Base-by-base conservation (phyloP, 2,329 filamentous ascomycete species). In the Trichophyton verrucosum region DNA sequence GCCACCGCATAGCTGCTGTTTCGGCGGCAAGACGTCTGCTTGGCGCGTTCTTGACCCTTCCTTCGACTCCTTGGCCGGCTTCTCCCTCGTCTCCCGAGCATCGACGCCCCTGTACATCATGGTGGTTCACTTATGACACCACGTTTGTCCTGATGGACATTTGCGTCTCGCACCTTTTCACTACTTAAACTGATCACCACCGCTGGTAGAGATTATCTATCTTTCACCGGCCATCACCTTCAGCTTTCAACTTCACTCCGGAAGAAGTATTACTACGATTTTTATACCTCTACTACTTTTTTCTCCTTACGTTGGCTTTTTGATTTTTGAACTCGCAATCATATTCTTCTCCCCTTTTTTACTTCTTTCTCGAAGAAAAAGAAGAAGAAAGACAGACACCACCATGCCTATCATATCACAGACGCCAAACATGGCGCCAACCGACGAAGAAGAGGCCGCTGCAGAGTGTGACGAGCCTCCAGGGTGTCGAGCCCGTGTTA, bases 401-500 rank as follows among this genome's bases (percentile, higher is more conserved):
- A 77, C 75, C 67, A 77, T 79, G 74, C 70, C 78, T 44, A 70
- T 74, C 60, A 69, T 76, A 33, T 72, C 75, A 49, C 74, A 74
- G 56, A 69, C 73, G 60, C 71, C 74, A 60, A 72, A 68, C 53
- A 70, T 71, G 64, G 70, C 68, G 11, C 62, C 67, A 38, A 69
- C 69, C 57, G 74, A 73, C 49, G 82, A 84, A 58, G 82, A 85
- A 62, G 91, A 96, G 61, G 73, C 85, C 66, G 76, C 80, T 62
- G 82, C 87, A 65, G 92, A 96, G 69, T 81, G 86, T 58, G 92
- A 97, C 74, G 92, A 97, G 74, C 91, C 91, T 57, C 91, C 91
- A 68, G 91, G 96, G 75, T 69, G 63, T 62, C 65, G 60, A 44
- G 22, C 15, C 49, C 58, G 60, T 46, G 24, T 9, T 24, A 59